These are phyloP conservation scores for Wallacemonas collosoma DNA, from an alignment of 208 protist species.

Conservation along the genomic window DNA sequence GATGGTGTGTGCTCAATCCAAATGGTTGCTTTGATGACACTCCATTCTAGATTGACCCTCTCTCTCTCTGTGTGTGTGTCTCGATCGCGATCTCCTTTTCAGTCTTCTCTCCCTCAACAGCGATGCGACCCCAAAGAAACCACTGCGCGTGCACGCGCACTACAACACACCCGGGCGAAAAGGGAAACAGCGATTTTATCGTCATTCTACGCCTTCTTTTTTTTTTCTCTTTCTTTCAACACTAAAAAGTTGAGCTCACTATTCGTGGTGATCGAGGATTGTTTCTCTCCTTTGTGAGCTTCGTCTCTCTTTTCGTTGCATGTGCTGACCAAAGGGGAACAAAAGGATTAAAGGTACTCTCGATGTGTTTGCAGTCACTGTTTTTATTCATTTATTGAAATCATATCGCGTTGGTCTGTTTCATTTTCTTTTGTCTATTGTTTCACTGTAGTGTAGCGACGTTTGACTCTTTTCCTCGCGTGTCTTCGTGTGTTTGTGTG, in stretches of 20 bases:
- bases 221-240: not conserved
- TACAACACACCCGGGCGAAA: too few species aligned
- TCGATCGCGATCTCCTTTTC: too few species aligned
- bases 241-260: not conserved
- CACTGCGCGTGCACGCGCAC: too few species aligned
- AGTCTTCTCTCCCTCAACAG: too few species aligned
- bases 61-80: too few species aligned
- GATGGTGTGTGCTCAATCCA: not conserved
- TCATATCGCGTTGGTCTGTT: constrained; percentile 2
- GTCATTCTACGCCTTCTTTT: not conserved
- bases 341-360: too few species aligned
- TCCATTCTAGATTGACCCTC: too few species aligned
- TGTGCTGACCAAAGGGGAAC: too few species aligned
- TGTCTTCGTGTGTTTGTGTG: not conserved
- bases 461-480: not conserved
- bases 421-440: constrained; percentile 6
- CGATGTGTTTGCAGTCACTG: too few species aligned
- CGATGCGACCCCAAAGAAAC: too few species aligned
- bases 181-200: not conserved
- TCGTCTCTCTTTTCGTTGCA: not conserved
- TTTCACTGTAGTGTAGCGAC: not conserved
- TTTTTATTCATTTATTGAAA: too few species aligned
- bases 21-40: not conserved
- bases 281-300: not conserved
- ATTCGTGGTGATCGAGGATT: not conserved